Evolutionary conservation across 805 yeast genomes (phyloP).

Genomic region (Lachancea cidri): DNA sequence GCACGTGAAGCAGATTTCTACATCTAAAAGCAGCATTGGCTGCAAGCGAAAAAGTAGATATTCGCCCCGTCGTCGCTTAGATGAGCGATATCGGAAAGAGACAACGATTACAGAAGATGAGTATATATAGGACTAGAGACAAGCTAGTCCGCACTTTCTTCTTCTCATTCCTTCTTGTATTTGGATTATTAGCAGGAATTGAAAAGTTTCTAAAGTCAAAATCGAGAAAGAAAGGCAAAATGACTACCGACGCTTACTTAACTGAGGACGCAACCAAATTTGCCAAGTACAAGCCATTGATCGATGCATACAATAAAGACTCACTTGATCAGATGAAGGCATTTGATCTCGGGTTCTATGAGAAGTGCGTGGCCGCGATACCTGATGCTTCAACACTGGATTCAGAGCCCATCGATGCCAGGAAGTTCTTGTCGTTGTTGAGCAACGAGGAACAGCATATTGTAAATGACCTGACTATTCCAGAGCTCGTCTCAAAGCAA

Average conservation of each 20-base stretch:
- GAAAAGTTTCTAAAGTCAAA: background rate
- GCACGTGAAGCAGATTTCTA: background rate
- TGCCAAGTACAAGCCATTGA: constrained; percentile 14
- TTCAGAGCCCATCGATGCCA: constrained; percentile 20
- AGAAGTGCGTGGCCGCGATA: constrained; percentile 14
- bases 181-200: background rate
- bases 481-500: constrained; percentile 39
- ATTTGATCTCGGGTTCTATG: constrained; percentile 20
- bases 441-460: constrained; percentile 35
- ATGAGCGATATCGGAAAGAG: background rate
- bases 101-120: background rate
- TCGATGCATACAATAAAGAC: constrained; percentile 20
- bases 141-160: constrained; percentile 4
- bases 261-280: constrained; percentile 11
- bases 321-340: constrained; percentile 17
- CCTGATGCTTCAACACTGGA: constrained; percentile 20
- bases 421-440: constrained; percentile 16
- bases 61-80: background rate
- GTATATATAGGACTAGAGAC: constrained; percentile 3
- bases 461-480: constrained; percentile 40
- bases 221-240: background rate
- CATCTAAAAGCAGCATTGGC: background rate
- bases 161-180: constrained; percentile 1
- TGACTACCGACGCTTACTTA: constrained; percentile 2
- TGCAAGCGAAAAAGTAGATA: background rate